Percentiles rank a stretch among this genome's conserved stretches.
phyloP scores from a whole-genome alignment of 345 rosid species.

The Melaleuca alternifolia region DNA sequence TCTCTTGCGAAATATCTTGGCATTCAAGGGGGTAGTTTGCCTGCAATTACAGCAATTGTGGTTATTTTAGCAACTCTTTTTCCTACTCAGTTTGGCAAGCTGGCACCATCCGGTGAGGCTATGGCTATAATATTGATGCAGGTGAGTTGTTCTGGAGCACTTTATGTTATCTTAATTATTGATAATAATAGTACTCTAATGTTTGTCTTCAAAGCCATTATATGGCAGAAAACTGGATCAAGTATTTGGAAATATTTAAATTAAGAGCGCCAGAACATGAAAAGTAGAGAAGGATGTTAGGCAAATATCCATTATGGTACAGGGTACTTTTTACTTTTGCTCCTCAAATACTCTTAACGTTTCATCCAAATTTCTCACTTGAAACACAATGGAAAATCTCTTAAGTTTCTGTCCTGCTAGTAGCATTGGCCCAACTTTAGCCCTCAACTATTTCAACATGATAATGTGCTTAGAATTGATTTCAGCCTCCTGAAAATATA shows the following conservation, averaged over 20 bases:
- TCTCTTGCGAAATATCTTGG: conserved; percentile 38
- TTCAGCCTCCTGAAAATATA: neutral
- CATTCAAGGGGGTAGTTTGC: conserved; percentile 65
- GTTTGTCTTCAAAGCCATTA: neutral
- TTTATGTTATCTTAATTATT: neutral
- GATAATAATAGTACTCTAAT: neutral
- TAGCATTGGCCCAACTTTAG: neutral
- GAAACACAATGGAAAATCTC: neutral
- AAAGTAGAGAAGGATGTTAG: neutral
- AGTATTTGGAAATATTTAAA: neutral
- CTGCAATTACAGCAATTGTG: conserved; percentile 65
- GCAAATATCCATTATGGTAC: neutral
- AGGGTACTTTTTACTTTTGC: neutral
- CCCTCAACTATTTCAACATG: neutral
- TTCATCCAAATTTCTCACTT: neutral
- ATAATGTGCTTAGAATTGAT: neutral
- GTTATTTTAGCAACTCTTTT: conserved; percentile 62
- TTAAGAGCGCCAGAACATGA: neutral
- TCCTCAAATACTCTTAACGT: neutral
- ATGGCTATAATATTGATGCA: conserved; percentile 90
- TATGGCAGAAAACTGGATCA: neutral
- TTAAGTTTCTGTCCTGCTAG: neutral
- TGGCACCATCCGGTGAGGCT: conserved; percentile 87
- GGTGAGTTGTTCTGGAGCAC: conserved; percentile 17
- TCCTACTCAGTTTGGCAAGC: conserved; percentile 57